Conservation (phyloP, 352 stramenopile genomes). For the Vaucheria bursata region DNA sequence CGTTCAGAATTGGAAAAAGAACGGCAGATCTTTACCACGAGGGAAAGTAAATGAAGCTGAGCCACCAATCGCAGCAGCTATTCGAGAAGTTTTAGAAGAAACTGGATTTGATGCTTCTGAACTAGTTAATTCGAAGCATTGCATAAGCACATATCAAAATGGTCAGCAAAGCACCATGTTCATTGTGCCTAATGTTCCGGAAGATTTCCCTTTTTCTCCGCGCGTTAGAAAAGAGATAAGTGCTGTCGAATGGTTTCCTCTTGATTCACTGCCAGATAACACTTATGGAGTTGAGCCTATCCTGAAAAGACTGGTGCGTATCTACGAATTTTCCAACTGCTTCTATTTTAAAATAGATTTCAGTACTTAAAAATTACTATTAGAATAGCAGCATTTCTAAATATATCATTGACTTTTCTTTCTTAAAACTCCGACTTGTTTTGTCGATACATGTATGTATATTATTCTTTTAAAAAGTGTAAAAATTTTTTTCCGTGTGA, state of each 20-base stretch:
- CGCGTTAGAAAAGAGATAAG: conserved; percentile 82
- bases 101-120: conserved; percentile 62
- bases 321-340: too few relatives aligned
- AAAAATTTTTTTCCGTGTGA: too few relatives aligned
- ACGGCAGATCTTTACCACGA: conserved; percentile 76
- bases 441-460: too few relatives aligned
- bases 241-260: conserved; percentile 73
- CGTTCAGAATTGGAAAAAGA: conserved; percentile 79
- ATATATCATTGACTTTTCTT: too few relatives aligned
- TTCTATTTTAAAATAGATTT: too few relatives aligned
- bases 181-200: conserved; percentile 66
- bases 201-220: conserved; percentile 57
- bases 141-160: conserved; percentile 52
- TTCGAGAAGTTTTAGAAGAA: conserved; percentile 71
- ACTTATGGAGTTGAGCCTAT: conserved; percentile 59
- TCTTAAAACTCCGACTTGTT: too few relatives aligned
- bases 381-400: too few relatives aligned
- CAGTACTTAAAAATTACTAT: too few relatives aligned
- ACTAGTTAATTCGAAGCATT: conserved; percentile 28
- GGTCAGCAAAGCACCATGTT: conserved; percentile 73
- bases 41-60: conserved; percentile 87
- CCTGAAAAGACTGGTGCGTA: conserved; percentile 16
- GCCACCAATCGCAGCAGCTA: conserved; percentile 69
- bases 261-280: conserved; percentile 67
- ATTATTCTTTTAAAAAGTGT: too few relatives aligned